Percentiles rank a stretch among this genome's conserved stretches.
phyloP scores from a whole-genome alignment of 805 yeast genomes.

The Clavispora fructus region DNA sequence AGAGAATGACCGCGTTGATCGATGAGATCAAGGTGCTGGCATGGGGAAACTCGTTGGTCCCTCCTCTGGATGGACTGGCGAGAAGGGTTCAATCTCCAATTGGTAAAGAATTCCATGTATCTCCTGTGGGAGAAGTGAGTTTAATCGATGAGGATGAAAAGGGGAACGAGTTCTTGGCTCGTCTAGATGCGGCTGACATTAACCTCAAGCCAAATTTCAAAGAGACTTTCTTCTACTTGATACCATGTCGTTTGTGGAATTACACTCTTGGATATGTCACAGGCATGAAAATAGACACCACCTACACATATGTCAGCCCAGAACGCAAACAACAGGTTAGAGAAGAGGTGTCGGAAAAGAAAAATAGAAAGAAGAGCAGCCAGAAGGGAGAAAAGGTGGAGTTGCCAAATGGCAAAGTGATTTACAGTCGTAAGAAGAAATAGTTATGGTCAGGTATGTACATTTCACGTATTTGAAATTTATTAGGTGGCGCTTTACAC shows the following conservation, averaged over 20 bases:
- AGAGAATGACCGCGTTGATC: slow-evolving; percentile 49
- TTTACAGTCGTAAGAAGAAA: slow-evolving; percentile 23
- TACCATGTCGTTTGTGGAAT: slow-evolving; percentile 44
- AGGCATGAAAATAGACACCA: slow-evolving; percentile 14
- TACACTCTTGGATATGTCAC: slow-evolving; percentile 33
- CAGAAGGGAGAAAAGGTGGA: slow-evolving; percentile 41
- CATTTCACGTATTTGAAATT: background rate
- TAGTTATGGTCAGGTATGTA: background rate
- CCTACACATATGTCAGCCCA: slow-evolving; percentile 12
- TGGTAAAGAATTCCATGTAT: slow-evolving; percentile 51
- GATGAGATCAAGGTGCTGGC: slow-evolving; percentile 49
- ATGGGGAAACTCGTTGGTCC: slow-evolving; percentile 47
- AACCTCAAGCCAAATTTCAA: slow-evolving; percentile 40
- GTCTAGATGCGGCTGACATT: slow-evolving; percentile 45
- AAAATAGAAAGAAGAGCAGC: slow-evolving; percentile 23
- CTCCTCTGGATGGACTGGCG: slow-evolving; percentile 47
- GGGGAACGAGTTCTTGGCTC: slow-evolving; percentile 23
- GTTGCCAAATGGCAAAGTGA: slow-evolving; percentile 59
- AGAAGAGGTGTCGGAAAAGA: slow-evolving; percentile 8
- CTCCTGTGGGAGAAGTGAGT: slow-evolving; percentile 50
- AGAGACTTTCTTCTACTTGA: slow-evolving; percentile 42
- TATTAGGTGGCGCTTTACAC: background rate
- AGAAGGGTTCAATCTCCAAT: slow-evolving; percentile 39
- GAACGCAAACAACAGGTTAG: slow-evolving; percentile 6
- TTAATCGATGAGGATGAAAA: slow-evolving; percentile 41